Percentiles rank a stretch among this genome's conserved stretches.
Evolutionary conservation across 1,139 yeast genomes (phyloP).

Genomic region (Lodderomyces orthopsilosis): DNA sequence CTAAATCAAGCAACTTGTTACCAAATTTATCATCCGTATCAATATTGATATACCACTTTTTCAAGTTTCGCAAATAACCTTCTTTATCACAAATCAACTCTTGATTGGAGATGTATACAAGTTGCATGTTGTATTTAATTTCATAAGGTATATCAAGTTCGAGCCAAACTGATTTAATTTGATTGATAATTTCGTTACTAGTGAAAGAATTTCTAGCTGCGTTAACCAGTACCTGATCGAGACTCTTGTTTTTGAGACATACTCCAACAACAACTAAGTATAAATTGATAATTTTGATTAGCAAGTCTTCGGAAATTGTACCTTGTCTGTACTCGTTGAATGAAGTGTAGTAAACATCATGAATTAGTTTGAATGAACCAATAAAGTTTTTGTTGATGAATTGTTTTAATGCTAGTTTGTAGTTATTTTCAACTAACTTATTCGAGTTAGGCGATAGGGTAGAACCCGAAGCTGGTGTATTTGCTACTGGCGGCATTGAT

Average conservation of each 20-base stretch:
- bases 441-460: slow-evolving; percentile 8
- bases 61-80: slow-evolving; percentile 17
- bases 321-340: slow-evolving; percentile 25
- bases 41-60: slow-evolving; percentile 11
- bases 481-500: background rate
- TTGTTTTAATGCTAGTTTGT: slow-evolving; percentile 37
- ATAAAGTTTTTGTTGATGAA: slow-evolving; percentile 40
- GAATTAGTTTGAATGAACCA: slow-evolving; percentile 31
- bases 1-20: slow-evolving; percentile 30
- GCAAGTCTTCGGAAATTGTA: slow-evolving; percentile 26
- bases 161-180: slow-evolving; percentile 8
- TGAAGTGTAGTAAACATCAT: slow-evolving; percentile 22
- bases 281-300: slow-evolving; percentile 33
- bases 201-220: slow-evolving; percentile 23
- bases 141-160: slow-evolving; percentile 31
- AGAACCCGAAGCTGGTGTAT: background rate
- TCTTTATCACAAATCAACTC: slow-evolving; percentile 12
- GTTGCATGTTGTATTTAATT: slow-evolving; percentile 31
- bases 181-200: slow-evolving; percentile 20
- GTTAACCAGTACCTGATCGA: slow-evolving; percentile 15
- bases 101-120: slow-evolving; percentile 26
- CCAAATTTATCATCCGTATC: slow-evolving; percentile 19
- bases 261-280: slow-evolving; percentile 40
- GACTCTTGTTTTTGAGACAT: slow-evolving; percentile 17
- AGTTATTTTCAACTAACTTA: slow-evolving; percentile 25